phyloP scores from a whole-genome alignment of 495 filamentous ascomycete species.

The Penicillium alfredii region DNA sequence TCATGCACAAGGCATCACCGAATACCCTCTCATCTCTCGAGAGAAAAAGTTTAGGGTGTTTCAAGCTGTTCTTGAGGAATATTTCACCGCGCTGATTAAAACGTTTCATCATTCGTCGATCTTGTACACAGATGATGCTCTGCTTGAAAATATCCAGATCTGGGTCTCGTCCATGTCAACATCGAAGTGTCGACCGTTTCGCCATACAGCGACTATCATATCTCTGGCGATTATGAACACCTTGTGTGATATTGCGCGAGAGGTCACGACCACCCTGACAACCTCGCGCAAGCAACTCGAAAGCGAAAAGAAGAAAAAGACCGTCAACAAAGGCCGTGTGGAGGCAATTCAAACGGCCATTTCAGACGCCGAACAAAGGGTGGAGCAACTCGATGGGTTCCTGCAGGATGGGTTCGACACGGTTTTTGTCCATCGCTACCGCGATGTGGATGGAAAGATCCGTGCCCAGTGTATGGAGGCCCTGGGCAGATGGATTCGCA shows the following conservation, averaged over 20 bases:
- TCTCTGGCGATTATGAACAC: constrained; percentile 67
- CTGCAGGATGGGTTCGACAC: constrained; percentile 81
- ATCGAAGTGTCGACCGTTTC: constrained; percentile 73
- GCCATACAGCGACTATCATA: constrained; percentile 84
- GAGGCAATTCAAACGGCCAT: constrained; percentile 62
- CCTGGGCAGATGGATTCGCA: constrained; percentile 79
- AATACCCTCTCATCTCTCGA: constrained; percentile 89
- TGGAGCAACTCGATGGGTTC: constrained; percentile 55
- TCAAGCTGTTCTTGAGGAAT: constrained; percentile 65
- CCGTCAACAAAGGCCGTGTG: constrained; percentile 67
- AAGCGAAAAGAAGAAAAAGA: constrained; percentile 70
- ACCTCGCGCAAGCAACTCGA: constrained; percentile 75
- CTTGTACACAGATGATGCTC: constrained; percentile 63
- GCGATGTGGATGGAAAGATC: constrained; percentile 85
- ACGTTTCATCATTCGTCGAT: constrained; percentile 68
- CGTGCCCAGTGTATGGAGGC: constrained; percentile 77
- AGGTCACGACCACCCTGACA: constrained; percentile 60
- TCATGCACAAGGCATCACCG: constrained; percentile 69
- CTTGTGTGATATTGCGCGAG: constrained; percentile 57
- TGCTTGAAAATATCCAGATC: constrained; percentile 77
- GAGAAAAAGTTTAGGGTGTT: constrained; percentile 66
- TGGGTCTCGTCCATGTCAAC: constrained; percentile 88
- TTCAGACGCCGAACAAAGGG: constrained; percentile 57
- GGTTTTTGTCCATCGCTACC: constrained; percentile 90
- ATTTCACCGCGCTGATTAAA: constrained; percentile 67